Evolutionary conservation across 768 basidiomycete species (phyloP).

Genomic region (Tephrocybe sp.): DNA sequence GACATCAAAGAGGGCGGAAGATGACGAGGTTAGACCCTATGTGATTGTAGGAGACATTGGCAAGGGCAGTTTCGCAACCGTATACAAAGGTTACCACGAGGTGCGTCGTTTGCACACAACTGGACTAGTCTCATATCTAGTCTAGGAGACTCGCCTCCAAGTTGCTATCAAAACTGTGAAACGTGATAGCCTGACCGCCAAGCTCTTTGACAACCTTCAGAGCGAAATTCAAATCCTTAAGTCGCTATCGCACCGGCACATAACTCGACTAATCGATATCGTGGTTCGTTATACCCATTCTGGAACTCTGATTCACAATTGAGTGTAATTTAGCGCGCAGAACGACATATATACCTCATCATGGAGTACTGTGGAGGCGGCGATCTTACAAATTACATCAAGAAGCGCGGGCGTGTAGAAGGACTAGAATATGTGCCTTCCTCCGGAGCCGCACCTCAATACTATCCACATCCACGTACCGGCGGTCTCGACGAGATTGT

Average conservation of each 20-base stretch:
- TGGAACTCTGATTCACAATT: background rate
- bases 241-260: constrained; percentile 87
- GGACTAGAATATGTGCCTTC: constrained; percentile 80
- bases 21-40: constrained; percentile 76
- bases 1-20: constrained; percentile 36
- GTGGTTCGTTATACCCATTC: constrained; percentile 51
- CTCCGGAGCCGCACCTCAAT: constrained; percentile 70
- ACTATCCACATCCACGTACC: constrained; percentile 87
- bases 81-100: constrained; percentile 91
- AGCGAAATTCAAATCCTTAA: constrained; percentile 98
- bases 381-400: constrained; percentile 95
- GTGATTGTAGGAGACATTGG: constrained; percentile 77
- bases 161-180: constrained; percentile 97
- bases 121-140: background rate
- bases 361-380: constrained; percentile 98
- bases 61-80: constrained; percentile 94
- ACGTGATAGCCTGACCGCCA: constrained; percentile 82
- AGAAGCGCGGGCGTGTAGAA: constrained; percentile 93
- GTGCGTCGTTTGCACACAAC: constrained; percentile 40
- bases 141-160: constrained; percentile 72
- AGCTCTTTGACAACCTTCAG: constrained; percentile 96
- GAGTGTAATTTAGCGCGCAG: constrained; percentile 51
- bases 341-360: constrained; percentile 86
- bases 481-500: constrained; percentile 92
- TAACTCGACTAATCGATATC: constrained; percentile 91